A percentile compares a stretch with the other conserved stretches of the same genome.
Conservation (phyloP, 495 filamentous ascomycete species). For the Pyrenula aspistea region DNA sequence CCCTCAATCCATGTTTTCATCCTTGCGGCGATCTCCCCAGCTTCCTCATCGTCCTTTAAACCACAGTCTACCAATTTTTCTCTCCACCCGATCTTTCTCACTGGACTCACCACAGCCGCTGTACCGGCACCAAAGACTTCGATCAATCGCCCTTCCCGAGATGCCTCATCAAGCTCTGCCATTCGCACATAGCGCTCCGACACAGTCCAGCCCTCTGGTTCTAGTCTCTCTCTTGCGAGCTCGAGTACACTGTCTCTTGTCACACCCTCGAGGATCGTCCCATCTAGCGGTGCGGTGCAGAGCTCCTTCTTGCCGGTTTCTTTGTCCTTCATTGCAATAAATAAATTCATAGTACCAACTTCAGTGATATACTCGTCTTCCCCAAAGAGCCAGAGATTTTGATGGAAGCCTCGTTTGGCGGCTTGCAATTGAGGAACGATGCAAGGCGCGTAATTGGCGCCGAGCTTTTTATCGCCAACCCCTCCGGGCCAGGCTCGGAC, state of each 20-base stretch:
- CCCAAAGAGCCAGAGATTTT: conserved; percentile 95
- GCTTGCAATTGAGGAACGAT: conserved; percentile 88
- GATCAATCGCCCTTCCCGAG: conserved; percentile 71
- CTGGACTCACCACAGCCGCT: conserved; percentile 62
- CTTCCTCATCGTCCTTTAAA: conserved; percentile 64
- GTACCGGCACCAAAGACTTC: conserved; percentile 93
- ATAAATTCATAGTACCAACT: conserved; percentile 97
- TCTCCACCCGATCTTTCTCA: conserved; percentile 76
- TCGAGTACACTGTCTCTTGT: conserved; percentile 77
- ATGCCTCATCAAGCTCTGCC: conserved; percentile 64
- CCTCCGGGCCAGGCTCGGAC: conserved; percentile 97
- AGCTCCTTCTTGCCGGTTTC: conserved; percentile 81
- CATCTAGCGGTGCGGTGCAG: conserved; percentile 84
- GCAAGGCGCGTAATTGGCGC: conserved; percentile 95
- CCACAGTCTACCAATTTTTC: conserved; percentile 69
- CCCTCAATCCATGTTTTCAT: conserved; percentile 96
- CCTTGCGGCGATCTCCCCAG: conserved; percentile 65
- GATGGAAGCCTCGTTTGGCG: conserved; percentile 81
- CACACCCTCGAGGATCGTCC: conserved; percentile 93
- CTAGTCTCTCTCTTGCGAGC: conserved; percentile 72
- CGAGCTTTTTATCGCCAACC: conserved; percentile 93
- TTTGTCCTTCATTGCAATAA: conserved; percentile 68
- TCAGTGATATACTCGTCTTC: conserved; percentile 91
- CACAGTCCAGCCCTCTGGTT: conserved; percentile 77
- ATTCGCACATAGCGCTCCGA: conserved; percentile 85